Evolutionary conservation across 192 early-diverging fungal species (phyloP).

Genomic region (Backusella macrospora): DNA sequence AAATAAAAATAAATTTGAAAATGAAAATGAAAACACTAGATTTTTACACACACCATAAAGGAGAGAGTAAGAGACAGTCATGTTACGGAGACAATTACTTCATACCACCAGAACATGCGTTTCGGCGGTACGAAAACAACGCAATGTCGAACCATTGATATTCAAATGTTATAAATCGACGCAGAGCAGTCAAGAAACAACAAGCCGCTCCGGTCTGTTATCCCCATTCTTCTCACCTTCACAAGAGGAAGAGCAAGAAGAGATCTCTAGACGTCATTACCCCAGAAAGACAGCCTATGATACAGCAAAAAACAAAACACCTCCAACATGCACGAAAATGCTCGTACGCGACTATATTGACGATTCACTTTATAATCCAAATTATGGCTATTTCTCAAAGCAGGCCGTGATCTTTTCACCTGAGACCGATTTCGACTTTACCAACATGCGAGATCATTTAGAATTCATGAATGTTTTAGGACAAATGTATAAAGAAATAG

Average conservation of each 20-base stretch:
- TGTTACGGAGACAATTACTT: slow-evolving; percentile 4
- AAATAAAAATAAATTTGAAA: too few species aligned
- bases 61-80: background rate
- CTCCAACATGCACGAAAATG: slow-evolving; percentile 67
- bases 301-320: slow-evolving; percentile 34
- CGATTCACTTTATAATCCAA: slow-evolving; percentile 92
- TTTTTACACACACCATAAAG: background rate
- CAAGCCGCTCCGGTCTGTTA: slow-evolving; percentile 12
- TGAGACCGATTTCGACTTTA: slow-evolving; percentile 64
- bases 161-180: slow-evolving; percentile 7
- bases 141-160: background rate
- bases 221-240: slow-evolving; percentile 36
- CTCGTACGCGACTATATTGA: slow-evolving; percentile 90
- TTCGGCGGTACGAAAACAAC: background rate
- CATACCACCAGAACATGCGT: background rate
- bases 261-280: slow-evolving; percentile 44
- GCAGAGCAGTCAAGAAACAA: background rate
- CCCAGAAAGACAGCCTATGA: slow-evolving; percentile 56
- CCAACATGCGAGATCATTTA: slow-evolving; percentile 64
- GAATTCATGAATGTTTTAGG: slow-evolving; percentile 76
- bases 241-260: slow-evolving; percentile 47
- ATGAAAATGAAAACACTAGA: background rate
- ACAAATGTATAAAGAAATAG: slow-evolving; percentile 78
- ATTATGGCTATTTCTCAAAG: slow-evolving; percentile 97
- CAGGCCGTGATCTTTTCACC: slow-evolving; percentile 85